phyloP scores from a whole-genome alignment of 176 grass and related monocot species.

The Aegilops bicornis region DNA sequence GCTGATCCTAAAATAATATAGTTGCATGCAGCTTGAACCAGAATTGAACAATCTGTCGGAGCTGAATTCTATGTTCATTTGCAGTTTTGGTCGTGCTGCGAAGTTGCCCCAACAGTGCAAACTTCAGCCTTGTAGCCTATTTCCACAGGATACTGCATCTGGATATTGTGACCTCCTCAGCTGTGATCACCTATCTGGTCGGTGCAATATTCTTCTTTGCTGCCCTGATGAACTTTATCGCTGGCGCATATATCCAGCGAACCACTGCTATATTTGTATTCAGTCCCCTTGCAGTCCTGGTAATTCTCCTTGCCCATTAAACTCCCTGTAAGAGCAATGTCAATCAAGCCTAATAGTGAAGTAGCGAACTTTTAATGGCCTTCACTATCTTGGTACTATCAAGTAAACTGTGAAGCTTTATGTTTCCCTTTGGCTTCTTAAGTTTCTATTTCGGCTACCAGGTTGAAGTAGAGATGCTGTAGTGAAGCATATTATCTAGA shows the following conservation, averaged over 20 bases:
- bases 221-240: conserved; percentile 31
- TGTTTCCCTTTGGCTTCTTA: background rate
- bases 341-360: background rate
- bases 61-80: conserved; percentile 24
- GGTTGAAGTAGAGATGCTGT: background rate
- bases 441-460: background rate
- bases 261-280: conserved; percentile 29
- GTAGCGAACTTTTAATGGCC: background rate
- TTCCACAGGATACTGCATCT: conserved; percentile 33
- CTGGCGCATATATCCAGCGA: conserved; percentile 27
- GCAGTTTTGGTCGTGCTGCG: conserved; percentile 33
- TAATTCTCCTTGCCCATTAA: background rate
- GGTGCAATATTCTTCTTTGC: conserved; percentile 11
- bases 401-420: background rate
- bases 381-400: background rate
- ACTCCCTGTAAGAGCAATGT: background rate
- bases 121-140: conserved; percentile 48
- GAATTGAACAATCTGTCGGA: background rate
- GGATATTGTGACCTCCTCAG: conserved; percentile 42
- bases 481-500: background rate
- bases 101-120: conserved; percentile 40
- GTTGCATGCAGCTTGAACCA: background rate
- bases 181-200: conserved; percentile 30
- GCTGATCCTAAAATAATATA: background rate
- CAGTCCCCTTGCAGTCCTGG: conserved; percentile 22